Base-by-base conservation (phyloP, 192 early-diverging fungal species). In the Coemansia sp. region DNA sequence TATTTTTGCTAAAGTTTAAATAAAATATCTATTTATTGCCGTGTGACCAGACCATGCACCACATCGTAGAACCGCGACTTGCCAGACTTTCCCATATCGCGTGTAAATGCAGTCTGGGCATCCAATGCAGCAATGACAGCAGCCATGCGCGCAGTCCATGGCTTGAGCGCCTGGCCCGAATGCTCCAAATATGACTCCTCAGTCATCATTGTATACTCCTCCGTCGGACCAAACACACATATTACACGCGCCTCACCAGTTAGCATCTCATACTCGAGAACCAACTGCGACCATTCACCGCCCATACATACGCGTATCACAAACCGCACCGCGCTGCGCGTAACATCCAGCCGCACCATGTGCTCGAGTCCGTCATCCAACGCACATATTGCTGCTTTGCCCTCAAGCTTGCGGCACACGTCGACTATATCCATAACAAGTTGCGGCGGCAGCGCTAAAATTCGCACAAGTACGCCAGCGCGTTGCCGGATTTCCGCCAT, bases 21-120 rank as follows among this genome's bases (percentile, higher is more conserved):
- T 14, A 41, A 41, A 41, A 41, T 41, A 41, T 10, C 0, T 41
- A 12, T 41, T 41, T n/a, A 58, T 45, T 0, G 14, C 39, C 7
- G 39, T 41, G 39, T 12, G 17, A 27, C 50, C 41, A 74, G 53
- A 16, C 53, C 27, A 2, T 38, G 27, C 3, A 80, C 41, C 29
- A 80, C 71, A 8, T 80, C 77, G 50, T 64, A 74, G 68, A 56
- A 67, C 16, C 77, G 64, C 23, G 77, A 80, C 65, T 80, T 80
- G 47, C 77, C 77, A 31, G 37, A 51, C 65, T 74, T 74, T 52
- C 45, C 77, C 71, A 74, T 80, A 26, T 80, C 77, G 14, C 67
- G 64, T 2, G 77, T 80, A 47, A 80, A 80, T 9, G 65, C 71
- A 11, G 77, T 74, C 57, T 69, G 54, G 17, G n/a, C 17, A 39